Percentiles rank a stretch among this genome's conserved stretches.
Evolutionary conservation across 2,329 filamentous ascomycete genomes (phyloP).

Genomic region (Penicillium frequentans): DNA sequence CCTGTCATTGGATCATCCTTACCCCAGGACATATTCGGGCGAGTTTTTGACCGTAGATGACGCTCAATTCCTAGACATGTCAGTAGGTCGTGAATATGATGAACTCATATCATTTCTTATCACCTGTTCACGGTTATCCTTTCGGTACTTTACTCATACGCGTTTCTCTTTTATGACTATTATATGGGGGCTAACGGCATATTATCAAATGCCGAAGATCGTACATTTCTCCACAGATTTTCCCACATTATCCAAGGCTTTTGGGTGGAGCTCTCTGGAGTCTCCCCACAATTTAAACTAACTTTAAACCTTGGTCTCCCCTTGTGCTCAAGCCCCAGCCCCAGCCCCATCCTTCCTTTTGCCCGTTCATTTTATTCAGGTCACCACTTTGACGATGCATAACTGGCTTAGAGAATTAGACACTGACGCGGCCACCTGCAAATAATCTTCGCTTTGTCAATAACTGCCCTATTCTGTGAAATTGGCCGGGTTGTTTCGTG

Average conservation of each 20-base stretch:
- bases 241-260: not conserved
- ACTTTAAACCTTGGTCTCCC: not conserved
- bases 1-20: too few relatives aligned
- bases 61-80: too few relatives aligned
- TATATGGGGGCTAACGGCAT: not conserved
- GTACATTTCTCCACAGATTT: not conserved
- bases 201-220: not conserved
- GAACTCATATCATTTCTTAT: too few relatives aligned
- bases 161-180: not conserved
- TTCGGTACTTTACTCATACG: too few relatives aligned
- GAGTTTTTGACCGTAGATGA: not conserved
- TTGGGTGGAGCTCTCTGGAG: not conserved
- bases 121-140: too few relatives aligned
- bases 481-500: not conserved
- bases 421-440: not conserved
- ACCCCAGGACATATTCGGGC: slow-evolving; percentile 18
- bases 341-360: not conserved
- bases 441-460: not conserved
- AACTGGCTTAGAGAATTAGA: not conserved
- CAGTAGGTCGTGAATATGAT: too few relatives aligned
- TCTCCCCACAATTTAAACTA: not conserved
- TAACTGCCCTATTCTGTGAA: not conserved
- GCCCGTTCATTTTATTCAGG: not conserved
- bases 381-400: not conserved
- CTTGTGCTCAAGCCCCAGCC: not conserved